phyloP scores from a whole-genome alignment of 495 filamentous ascomycete species.

The Friedmanniomyces simplex region DNA sequence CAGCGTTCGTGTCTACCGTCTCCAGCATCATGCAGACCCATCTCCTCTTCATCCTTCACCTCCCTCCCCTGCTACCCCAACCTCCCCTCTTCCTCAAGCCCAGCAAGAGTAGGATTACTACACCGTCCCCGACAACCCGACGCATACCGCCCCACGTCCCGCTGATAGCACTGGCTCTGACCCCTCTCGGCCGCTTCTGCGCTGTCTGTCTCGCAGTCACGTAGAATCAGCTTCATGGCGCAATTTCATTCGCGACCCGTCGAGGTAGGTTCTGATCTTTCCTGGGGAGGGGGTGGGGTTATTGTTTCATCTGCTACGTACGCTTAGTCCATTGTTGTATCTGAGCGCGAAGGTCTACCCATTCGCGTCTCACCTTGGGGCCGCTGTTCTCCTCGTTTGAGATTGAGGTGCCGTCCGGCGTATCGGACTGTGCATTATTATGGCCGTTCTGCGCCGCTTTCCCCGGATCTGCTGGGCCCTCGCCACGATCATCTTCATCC shows the following conservation, averaged over 20 bases:
- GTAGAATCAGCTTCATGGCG: not conserved
- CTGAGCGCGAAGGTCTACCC: conserved; percentile 5
- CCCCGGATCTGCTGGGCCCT: not conserved
- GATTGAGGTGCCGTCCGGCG: not conserved
- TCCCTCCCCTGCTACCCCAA: not conserved
- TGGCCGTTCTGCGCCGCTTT: not conserved
- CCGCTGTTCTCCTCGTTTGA: not conserved
- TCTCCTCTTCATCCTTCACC: not conserved
- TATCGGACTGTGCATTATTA: not conserved
- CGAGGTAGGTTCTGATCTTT: not conserved
- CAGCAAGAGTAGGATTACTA: conserved; percentile 1
- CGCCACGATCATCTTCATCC: not conserved
- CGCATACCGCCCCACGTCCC: not conserved
- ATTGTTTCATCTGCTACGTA: conserved; percentile 2
- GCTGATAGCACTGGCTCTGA: not conserved
- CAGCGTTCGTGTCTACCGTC: too few species aligned
- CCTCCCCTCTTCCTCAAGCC: not conserved
- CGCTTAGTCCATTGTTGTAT: not conserved
- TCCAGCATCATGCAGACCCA: not conserved
- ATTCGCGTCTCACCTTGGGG: not conserved
- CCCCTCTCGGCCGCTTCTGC: not conserved
- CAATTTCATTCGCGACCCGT: too few species aligned
- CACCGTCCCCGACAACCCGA: conserved; percentile 1
- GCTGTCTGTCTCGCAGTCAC: not conserved
- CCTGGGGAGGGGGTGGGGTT: not conserved